Evolutionary conservation across 345 rosid genomes (phyloP).

Genomic region (Bruguiera sexangula): DNA sequence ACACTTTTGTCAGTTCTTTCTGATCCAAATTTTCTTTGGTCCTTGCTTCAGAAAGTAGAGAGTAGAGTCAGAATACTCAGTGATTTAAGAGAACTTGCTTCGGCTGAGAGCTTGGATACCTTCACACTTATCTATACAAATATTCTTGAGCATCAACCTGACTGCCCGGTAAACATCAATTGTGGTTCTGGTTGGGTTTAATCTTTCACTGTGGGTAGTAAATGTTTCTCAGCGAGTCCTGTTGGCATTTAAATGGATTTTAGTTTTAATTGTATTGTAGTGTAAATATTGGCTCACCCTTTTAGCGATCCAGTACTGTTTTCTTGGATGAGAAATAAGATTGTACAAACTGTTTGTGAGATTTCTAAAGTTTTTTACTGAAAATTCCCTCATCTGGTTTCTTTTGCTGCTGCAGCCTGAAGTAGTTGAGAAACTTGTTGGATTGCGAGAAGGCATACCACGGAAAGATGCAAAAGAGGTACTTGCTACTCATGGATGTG

Average conservation of each 20-base stretch:
- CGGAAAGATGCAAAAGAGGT: conserved; percentile 98
- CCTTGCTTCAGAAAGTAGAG: conserved; percentile 74
- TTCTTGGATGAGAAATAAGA: too few relatives aligned
- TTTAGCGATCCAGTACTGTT: too few relatives aligned
- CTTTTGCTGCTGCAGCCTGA: conserved; percentile 57
- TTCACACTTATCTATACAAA: conserved; percentile 90
- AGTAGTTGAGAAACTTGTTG: conserved; percentile 97
- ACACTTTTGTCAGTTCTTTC: conserved; percentile 6
- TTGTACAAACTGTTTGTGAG: too few relatives aligned
- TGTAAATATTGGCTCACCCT: too few relatives aligned
- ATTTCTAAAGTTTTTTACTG: neutral
- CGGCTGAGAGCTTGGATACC: conserved; percentile 93
- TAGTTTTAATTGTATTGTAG: neutral
- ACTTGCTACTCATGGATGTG: neutral
- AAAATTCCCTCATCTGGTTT: neutral
- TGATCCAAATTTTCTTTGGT: conserved; percentile 8
- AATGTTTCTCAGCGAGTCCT: neutral
- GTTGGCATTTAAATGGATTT: neutral
- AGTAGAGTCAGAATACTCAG: conserved; percentile 81
- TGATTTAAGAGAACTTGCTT: conserved; percentile 96
- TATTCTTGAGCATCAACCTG: conserved; percentile 97
- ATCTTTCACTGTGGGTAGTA: neutral
- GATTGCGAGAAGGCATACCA: conserved; percentile 93
- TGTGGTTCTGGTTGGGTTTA: neutral
- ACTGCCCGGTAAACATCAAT: conserved; percentile 69